These are phyloP conservation scores for Apiospora phragmitis DNA, from an alignment of 2,329 filamentous ascomycete genomes.

Conservation along the genomic window DNA sequence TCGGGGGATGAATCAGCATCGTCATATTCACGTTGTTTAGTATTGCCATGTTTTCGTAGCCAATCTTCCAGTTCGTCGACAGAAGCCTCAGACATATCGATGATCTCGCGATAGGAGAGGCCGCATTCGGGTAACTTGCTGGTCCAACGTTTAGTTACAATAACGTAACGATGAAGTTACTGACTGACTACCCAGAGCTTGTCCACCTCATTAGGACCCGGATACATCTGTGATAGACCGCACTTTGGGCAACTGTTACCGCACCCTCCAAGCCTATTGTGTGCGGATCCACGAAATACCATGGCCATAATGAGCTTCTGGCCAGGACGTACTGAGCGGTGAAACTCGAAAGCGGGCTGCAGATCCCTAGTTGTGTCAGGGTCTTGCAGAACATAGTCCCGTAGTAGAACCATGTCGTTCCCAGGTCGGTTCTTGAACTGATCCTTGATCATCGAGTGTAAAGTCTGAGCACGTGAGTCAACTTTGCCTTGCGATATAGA, in stretches of 20 bases:
- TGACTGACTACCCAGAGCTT: background rate
- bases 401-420: background rate
- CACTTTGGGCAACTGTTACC: background rate
- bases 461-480: background rate
- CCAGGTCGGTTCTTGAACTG: background rate
- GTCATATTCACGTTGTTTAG: background rate
- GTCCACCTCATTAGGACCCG: background rate
- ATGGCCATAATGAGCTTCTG: background rate
- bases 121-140: background rate
- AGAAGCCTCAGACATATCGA: background rate
- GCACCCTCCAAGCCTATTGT: background rate
- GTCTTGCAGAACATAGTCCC: background rate
- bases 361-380: background rate
- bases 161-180: background rate
- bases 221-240: background rate
- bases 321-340: background rate
- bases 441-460: background rate
- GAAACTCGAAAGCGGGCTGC: background rate
- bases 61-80: background rate
- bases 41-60: background rate
- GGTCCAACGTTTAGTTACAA: background rate
- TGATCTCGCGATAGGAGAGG: background rate
- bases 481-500: rapidly evolving
- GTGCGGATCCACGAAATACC: background rate
- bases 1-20: background rate